A percentile compares a stretch with the other conserved stretches of the same genome.
Evolutionary conservation across 495 filamentous ascomycete genomes (phyloP).

Genomic region (Neurospora tetraspora): DNA sequence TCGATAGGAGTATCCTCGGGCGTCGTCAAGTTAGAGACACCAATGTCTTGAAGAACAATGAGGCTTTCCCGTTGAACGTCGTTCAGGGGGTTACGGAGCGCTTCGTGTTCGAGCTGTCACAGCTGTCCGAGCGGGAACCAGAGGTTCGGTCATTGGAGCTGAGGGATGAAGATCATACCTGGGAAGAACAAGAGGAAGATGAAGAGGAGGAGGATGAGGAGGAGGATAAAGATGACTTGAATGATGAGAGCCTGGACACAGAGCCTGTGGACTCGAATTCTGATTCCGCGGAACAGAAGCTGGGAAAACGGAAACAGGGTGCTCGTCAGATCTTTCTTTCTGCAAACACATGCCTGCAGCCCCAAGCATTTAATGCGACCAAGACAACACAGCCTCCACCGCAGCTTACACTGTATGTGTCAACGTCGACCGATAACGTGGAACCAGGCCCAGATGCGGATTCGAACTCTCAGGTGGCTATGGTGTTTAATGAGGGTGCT

Average conservation of each 20-base stretch:
- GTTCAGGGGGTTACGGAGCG: constrained; percentile 40
- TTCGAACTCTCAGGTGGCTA: constrained; percentile 31
- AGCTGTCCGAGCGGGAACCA: constrained; percentile 5
- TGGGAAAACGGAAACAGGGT: constrained; percentile 17
- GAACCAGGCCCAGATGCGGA: constrained; percentile 55
- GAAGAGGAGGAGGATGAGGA: constrained; percentile 7
- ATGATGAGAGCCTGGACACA: neutral
- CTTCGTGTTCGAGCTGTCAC: constrained; percentile 24
- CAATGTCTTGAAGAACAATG: constrained; percentile 52
- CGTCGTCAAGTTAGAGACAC: constrained; percentile 39
- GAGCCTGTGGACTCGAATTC: neutral
- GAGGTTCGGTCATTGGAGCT: constrained; percentile 6
- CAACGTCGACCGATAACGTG: constrained; percentile 50
- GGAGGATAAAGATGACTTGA: neutral
- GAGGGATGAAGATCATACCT: constrained; percentile 6
- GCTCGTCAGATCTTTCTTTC: constrained; percentile 60
- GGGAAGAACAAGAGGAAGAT: neutral
- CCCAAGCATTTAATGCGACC: constrained; percentile 35
- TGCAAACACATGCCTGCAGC: constrained; percentile 71
- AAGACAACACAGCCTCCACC: constrained; percentile 39
- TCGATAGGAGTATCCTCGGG: constrained; percentile 53
- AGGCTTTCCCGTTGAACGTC: constrained; percentile 43
- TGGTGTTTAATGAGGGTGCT: constrained; percentile 47
- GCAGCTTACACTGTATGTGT: constrained; percentile 71
- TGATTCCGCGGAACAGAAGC: constrained; percentile 3